phyloP scores from a whole-genome alignment of 495 filamentous ascomycete species.

The Lichenothelia convexa region DNA sequence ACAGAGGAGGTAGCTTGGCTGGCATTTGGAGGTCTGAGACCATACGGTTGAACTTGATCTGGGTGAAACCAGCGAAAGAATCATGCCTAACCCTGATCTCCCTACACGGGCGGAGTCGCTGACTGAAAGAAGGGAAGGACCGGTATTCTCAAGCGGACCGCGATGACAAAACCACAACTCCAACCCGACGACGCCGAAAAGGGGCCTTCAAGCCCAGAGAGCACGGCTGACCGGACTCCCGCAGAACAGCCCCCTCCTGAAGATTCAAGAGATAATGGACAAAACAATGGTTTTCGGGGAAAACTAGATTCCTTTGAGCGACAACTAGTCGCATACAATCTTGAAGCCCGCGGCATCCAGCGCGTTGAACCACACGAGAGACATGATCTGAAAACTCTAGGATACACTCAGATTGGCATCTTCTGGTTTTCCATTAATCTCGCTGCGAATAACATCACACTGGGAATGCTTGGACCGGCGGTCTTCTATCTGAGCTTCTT shows the following conservation, averaged over 20 bases:
- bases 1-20: background rate
- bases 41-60: constrained; percentile 46
- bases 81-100: constrained; percentile 25
- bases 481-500: constrained; percentile 50
- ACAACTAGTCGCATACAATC: constrained; percentile 20
- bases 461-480: constrained; percentile 52
- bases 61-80: constrained; percentile 45
- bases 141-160: too few species aligned
- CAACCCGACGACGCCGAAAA: background rate
- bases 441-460: constrained; percentile 56
- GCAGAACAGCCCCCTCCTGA: too few species aligned
- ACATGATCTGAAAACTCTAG: constrained; percentile 38
- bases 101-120: background rate
- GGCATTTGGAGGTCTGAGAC: constrained; percentile 30
- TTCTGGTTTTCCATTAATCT: constrained; percentile 65
- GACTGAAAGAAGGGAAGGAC: too few species aligned
- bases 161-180: too few species aligned
- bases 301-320: constrained; percentile 15
- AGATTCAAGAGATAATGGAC: too few species aligned
- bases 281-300: too few species aligned
- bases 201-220: background rate
- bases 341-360: constrained; percentile 52
- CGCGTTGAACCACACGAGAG: constrained; percentile 42
- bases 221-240: too few species aligned
- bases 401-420: constrained; percentile 45